Percentiles rank a stretch among this genome's conserved stretches.
Conservation (phyloP, 352 stramenopile species). For the Phytophthora uliginosa region DNA sequence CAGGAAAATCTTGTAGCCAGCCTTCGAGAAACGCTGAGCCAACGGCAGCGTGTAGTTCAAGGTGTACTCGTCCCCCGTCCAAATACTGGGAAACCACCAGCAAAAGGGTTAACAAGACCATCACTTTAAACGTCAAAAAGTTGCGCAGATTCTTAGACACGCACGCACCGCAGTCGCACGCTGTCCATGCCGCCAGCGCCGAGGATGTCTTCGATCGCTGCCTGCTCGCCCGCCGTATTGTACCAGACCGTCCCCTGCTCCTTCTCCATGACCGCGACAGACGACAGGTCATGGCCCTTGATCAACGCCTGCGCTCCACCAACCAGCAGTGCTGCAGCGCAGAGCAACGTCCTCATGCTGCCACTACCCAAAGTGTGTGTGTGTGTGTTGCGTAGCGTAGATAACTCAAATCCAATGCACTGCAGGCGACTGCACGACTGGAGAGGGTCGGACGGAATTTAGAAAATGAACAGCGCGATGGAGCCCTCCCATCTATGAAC, state of each 20-base stretch:
- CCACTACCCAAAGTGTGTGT: no score
- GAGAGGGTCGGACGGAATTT: neutral
- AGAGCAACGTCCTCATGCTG: conserved; percentile 6
- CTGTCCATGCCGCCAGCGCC: conserved; percentile 41
- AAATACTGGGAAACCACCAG: conserved; percentile 20
- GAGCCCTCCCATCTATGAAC: neutral
- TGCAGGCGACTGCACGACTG: conserved; percentile 2
- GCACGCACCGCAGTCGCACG: conserved; percentile 42
- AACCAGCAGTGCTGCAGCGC: conserved; percentile 15
- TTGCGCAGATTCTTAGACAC: neutral
- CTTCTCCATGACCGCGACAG: conserved; percentile 35
- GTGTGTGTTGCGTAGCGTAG: neutral
- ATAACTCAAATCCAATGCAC: conserved; percentile 5
- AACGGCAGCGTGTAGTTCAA: conserved; percentile 37
- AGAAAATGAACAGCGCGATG: conserved; percentile 5
- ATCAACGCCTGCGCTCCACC: conserved; percentile 20
- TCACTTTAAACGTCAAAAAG: neutral
- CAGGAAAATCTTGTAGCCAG: conserved; percentile 43
- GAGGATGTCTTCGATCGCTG: conserved; percentile 37
- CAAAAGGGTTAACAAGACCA: neutral
- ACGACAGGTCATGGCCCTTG: conserved; percentile 46
- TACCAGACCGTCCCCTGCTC: conserved; percentile 36
- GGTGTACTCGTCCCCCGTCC: conserved; percentile 35
- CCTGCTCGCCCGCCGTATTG: conserved; percentile 20
- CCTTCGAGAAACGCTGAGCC: conserved; percentile 38